Conservation (phyloP, 805 yeast species). For the Komagataella populi region DNA sequence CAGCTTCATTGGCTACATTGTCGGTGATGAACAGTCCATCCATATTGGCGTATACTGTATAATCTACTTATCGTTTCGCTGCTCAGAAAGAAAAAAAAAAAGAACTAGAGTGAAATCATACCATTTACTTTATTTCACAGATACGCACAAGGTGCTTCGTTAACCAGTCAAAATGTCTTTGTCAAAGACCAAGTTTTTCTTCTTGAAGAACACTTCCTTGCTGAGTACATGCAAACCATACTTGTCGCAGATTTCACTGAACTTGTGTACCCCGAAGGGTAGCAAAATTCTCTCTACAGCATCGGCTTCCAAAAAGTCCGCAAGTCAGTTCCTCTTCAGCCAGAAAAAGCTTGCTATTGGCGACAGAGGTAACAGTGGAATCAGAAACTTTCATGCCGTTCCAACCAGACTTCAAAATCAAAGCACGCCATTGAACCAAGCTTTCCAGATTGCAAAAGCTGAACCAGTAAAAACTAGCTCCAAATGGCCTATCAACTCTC, state of each 20-base stretch:
- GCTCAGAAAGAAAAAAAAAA: neutral
- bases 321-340: neutral
- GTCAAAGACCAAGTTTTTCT: conserved; percentile 43
- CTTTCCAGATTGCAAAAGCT: neutral
- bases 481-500: conserved; percentile 28
- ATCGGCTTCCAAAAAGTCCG: neutral
- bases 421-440: neutral
- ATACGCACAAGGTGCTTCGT: neutral
- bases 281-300: neutral
- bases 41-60: too few relatives aligned
- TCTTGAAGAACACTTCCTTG: conserved; percentile 38
- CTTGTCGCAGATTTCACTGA: neutral
- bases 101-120: neutral
- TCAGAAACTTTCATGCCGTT: conserved; percentile 1
- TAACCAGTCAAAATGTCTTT: conserved; percentile 15
- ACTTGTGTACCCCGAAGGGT: neutral
- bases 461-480: conserved; percentile 8
- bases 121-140: neutral
- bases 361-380: neutral
- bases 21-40: too few relatives aligned
- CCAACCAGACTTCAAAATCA: neutral
- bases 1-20: too few relatives aligned
- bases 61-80: neutral
- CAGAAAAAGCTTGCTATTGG: conserved; percentile 4
- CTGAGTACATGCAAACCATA: conserved; percentile 13